Evolutionary conservation across 805 yeast genomes (phyloP).

Genomic region (Wickerhamiella bombiphila): DNA sequence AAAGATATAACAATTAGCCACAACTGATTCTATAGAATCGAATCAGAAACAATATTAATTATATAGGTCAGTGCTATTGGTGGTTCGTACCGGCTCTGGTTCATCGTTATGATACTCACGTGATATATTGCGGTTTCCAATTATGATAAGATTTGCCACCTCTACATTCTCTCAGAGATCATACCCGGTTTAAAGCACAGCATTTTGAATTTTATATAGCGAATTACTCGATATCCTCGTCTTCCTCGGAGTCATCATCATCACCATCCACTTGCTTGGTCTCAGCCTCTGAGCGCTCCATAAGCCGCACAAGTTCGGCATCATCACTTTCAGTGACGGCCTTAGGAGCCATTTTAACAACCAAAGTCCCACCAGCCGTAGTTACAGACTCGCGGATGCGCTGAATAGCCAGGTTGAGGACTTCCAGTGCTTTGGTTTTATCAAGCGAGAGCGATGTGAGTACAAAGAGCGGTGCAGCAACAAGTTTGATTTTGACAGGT

Average conservation of each 20-base stretch:
- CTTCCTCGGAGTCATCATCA: constrained; percentile 38
- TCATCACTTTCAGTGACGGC: constrained; percentile 98
- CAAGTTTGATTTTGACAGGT: constrained; percentile 85
- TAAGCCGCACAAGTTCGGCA: constrained; percentile 89
- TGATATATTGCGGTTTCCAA: no score
- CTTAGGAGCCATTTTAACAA: constrained; percentile 95
- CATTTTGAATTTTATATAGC: no score
- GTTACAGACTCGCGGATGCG: constrained; percentile 57
- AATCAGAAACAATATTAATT: no score
- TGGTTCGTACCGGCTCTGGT: no score
- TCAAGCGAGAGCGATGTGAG: constrained; percentile 86
- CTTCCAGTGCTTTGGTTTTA: constrained; percentile 73
- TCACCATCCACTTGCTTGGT: constrained; percentile 75
- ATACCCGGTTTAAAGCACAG: no score
- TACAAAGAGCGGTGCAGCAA: constrained; percentile 95
- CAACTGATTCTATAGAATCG: no score
- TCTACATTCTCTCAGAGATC: no score
- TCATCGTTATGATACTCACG: no score
- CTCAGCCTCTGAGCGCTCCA: constrained; percentile 86
- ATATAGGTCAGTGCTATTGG: no score
- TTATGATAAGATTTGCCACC: no score
- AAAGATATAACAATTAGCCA: no score
- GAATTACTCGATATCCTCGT: no score
- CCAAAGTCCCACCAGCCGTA: constrained; percentile 69
- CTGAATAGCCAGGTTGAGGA: constrained; percentile 65